Percentiles rank a stretch among this genome's conserved stretches.
Evolutionary conservation across 169 alveolate species (phyloP).

Genomic region (Plasmodium knowlesi): DNA sequence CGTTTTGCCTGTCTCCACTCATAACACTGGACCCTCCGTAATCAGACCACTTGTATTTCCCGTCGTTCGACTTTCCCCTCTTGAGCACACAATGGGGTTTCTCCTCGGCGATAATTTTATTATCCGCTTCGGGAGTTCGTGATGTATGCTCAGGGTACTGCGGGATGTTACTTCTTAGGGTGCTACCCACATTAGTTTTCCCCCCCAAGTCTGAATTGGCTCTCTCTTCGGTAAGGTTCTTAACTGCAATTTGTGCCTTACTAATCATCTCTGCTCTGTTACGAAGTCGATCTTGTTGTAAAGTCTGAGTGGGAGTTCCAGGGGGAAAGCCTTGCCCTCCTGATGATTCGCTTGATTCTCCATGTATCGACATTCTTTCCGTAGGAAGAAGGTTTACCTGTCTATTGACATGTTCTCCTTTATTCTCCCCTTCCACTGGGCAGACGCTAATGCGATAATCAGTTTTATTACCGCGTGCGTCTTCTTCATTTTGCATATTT

Average conservation of each 20-base stretch:
- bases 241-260: not conserved
- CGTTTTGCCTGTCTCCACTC: not conserved
- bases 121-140: not conserved
- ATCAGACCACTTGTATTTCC: not conserved
- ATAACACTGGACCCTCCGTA: not conserved
- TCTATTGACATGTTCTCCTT: not conserved
- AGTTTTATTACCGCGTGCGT: not conserved
- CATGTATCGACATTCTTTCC: not conserved
- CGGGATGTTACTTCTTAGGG: not conserved
- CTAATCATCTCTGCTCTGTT: not conserved
- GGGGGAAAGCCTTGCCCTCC: not conserved
- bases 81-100: constrained; percentile 10
- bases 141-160: not conserved
- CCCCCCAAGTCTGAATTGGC: not conserved
- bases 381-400: not conserved
- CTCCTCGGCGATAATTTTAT: not conserved
- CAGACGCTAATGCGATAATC: not conserved
- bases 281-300: not conserved
- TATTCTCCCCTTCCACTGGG: not conserved
- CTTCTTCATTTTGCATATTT: not conserved
- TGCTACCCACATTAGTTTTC: not conserved
- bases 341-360: not conserved
- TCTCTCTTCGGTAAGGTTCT: not conserved
- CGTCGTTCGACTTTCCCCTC: constrained; percentile 16
- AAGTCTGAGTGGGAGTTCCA: not conserved